Percentiles rank a stretch among this genome's conserved stretches.
Evolutionary conservation across 495 filamentous ascomycete species (phyloP).

Genomic region (Staphylotrichum longicolle): DNA sequence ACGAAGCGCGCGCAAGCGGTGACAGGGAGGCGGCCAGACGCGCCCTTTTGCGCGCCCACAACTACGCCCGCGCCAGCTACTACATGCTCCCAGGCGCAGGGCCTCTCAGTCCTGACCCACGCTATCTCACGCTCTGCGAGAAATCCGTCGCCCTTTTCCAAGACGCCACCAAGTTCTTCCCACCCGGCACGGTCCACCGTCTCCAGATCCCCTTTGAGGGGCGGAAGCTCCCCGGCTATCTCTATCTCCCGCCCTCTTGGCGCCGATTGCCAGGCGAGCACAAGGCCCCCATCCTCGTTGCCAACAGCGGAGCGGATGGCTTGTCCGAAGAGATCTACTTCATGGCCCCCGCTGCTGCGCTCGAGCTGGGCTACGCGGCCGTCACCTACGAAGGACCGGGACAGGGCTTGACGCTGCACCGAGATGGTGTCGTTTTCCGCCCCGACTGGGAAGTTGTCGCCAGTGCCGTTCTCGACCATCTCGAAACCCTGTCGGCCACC

Average conservation of each 20-base stretch:
- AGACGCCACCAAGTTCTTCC: constrained; percentile 24
- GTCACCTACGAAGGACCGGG: constrained; percentile 52
- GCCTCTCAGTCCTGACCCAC: constrained; percentile 14
- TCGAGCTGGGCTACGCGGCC: constrained; percentile 45
- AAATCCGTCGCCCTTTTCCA: constrained; percentile 26
- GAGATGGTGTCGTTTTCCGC: constrained; percentile 33
- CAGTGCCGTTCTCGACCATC: constrained; percentile 36
- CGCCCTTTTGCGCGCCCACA: constrained; percentile 41
- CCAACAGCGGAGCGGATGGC: constrained; percentile 43
- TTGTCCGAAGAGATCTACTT: constrained; percentile 50
- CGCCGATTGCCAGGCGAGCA: constrained; percentile 21
- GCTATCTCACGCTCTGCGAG: constrained; percentile 8
- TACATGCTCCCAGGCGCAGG: constrained; percentile 35
- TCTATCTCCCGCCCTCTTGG: constrained; percentile 38
- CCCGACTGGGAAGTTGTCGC: constrained; percentile 38
- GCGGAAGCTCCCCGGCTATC: constrained; percentile 38
- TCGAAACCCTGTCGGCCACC: constrained; percentile 14
- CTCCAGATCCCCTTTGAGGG: constrained; percentile 44
- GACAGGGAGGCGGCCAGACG: constrained; percentile 28
- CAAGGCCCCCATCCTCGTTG: constrained; percentile 45
- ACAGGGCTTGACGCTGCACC: constrained; percentile 43
- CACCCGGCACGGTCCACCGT: constrained; percentile 17
- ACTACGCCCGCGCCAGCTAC: constrained; percentile 42
- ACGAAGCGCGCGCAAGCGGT: constrained; percentile 30
- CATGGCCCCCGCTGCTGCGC: constrained; percentile 25